phyloP scores from a whole-genome alignment of 345 rosid species.

The Moricandia arvensis region DNA sequence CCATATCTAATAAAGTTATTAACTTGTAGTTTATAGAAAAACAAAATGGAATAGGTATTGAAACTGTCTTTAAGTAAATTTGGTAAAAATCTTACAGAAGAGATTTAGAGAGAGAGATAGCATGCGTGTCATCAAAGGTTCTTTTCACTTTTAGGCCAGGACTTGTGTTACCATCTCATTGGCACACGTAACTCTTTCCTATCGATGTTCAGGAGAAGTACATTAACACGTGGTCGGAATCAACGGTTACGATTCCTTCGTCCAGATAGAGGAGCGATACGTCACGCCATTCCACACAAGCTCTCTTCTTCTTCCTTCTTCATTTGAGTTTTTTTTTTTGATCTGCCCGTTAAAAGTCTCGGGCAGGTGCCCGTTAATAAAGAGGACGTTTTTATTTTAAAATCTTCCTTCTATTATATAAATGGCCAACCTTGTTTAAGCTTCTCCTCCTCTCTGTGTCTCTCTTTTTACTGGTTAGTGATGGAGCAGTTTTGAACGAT shows the following conservation, averaged over 20 bases:
- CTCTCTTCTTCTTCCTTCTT: conserved; percentile 21
- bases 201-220: not conserved
- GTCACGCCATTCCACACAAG: conserved; percentile 42
- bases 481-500: conserved; percentile 22
- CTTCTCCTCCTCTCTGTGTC: conserved; percentile 13
- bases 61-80: not conserved
- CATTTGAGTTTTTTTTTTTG: conserved; percentile 10
- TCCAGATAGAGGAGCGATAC: conserved; percentile 33
- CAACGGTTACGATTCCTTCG: conserved; percentile 46
- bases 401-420: conserved; percentile 20
- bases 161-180: conserved; percentile 38
- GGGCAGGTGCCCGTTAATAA: conserved; percentile 35
- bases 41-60: conserved; percentile 1
- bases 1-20: conserved; percentile 7
- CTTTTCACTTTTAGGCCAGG: not conserved
- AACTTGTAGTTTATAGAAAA: conserved; percentile 13
- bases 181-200: conserved; percentile 45
- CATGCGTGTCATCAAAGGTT: conserved; percentile 58
- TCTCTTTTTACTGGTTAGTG: not conserved
- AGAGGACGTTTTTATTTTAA: not conserved
- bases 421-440: conserved; percentile 28
- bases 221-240: conserved; percentile 42
- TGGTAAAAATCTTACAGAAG: conserved; percentile 18
- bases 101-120: conserved; percentile 11
- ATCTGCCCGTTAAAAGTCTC: conserved; percentile 25